A percentile compares a stretch with the other conserved stretches of the same genome.
Evolutionary conservation across 352 stramenopile genomes (phyloP).

Genomic region (Pythium coloratum): DNA sequence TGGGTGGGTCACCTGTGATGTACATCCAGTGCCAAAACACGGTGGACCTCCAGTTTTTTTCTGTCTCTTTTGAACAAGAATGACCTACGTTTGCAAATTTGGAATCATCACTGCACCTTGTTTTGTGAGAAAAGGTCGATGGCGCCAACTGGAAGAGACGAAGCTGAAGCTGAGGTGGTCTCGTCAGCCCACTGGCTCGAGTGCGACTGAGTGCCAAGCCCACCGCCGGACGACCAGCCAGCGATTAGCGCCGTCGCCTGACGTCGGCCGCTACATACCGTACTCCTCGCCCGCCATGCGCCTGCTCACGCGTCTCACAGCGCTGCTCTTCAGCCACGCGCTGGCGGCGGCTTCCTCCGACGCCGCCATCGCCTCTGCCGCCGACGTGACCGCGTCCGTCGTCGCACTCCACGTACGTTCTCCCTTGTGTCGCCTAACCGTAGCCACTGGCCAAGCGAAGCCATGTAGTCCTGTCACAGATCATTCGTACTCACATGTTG

Average conservation of each 20-base stretch:
- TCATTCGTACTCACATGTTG: background rate
- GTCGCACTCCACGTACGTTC: conserved; percentile 18
- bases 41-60: background rate
- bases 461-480: background rate
- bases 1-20: background rate
- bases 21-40: conserved; percentile 12
- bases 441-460: background rate
- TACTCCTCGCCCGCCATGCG: conserved; percentile 10
- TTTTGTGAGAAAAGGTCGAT: conserved; percentile 12
- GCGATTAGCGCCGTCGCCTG: background rate
- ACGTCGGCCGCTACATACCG: background rate
- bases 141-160: conserved; percentile 28
- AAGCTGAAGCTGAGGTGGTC: conserved; percentile 13
- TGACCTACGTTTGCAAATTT: background rate
- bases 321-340: conserved; percentile 21
- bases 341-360: background rate
- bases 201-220: background rate
- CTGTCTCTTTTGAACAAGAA: background rate
- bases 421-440: too few relatives aligned
- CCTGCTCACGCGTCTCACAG: conserved; percentile 16
- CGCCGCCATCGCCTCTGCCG: background rate
- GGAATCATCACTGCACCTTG: background rate
- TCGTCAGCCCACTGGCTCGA: conserved; percentile 2
- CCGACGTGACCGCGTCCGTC: conserved; percentile 1
- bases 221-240: background rate